Percentiles rank a stretch among this genome's conserved stretches.
phyloP scores from a whole-genome alignment of 352 stramenopile species.

The Saprolegnia diclina region DNA sequence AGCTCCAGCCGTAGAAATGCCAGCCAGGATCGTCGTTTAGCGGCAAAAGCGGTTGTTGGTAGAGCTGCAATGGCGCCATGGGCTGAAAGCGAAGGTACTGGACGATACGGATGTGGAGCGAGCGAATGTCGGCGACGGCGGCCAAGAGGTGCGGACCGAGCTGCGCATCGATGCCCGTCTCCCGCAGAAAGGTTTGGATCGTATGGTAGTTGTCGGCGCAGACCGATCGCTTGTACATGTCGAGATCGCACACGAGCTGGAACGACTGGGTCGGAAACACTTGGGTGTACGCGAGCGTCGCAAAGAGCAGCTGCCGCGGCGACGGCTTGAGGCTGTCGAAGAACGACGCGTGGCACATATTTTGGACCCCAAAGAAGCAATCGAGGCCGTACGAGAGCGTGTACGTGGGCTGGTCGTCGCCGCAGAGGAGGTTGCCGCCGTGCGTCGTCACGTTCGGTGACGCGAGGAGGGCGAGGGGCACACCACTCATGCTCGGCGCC shows the following conservation, averaged over 20 bases:
- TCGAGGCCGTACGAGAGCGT: background rate
- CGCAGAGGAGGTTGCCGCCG: constrained; percentile 22
- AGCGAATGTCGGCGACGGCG: background rate
- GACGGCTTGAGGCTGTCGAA: constrained; percentile 8
- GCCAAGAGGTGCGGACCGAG: background rate
- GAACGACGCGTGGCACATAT: constrained; percentile 8
- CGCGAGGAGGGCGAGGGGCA: background rate
- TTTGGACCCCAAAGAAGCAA: constrained; percentile 8
- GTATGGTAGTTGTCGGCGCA: constrained; percentile 13
- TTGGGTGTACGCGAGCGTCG: background rate
- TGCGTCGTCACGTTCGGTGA: background rate
- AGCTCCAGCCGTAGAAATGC: constrained; percentile 18
- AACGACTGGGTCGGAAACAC: background rate
- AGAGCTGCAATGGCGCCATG: constrained; percentile 3
- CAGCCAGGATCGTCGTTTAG: background rate
- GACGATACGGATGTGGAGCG: constrained; percentile 10
- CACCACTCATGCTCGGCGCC: background rate
- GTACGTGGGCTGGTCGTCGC: constrained; percentile 14
- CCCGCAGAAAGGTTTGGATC: background rate
- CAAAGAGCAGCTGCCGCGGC: constrained; percentile 14
- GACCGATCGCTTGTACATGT: background rate
- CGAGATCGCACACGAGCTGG: background rate
- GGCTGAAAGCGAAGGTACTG: constrained; percentile 7
- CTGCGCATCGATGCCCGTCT: background rate
- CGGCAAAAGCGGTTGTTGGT: background rate